A percentile compares a stretch with the other conserved stretches of the same genome.
phyloP scores from a whole-genome alignment of 1,284 basidiomycete species.

The Ceratobasidium sp. region DNA sequence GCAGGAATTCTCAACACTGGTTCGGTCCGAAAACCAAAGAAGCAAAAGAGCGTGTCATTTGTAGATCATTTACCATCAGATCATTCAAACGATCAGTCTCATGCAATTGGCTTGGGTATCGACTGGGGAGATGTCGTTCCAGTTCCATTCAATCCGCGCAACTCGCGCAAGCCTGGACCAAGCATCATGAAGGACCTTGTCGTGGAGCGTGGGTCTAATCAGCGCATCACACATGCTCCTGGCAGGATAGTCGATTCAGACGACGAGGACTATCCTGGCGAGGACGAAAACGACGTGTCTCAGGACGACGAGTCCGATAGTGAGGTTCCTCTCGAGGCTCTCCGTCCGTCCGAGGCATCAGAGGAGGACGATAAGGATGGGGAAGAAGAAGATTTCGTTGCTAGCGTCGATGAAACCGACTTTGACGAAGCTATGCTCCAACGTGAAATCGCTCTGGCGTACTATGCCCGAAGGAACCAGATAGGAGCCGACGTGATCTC shows the following conservation, averaged over 20 bases:
- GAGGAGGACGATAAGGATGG: constrained; percentile 55
- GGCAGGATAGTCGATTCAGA: constrained; percentile 14
- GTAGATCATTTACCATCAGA: constrained; percentile 54
- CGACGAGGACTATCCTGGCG: constrained; percentile 7
- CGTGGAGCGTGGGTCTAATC: constrained; percentile 43
- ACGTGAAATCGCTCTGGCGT: constrained; percentile 74
- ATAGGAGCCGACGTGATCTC: constrained; percentile 60
- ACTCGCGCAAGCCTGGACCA: constrained; percentile 52
- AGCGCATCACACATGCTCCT: neutral
- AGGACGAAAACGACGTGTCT: neutral
- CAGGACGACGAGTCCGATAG: constrained; percentile 55
- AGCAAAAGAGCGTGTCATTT: constrained; percentile 72
- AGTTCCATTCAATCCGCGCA: constrained; percentile 57
- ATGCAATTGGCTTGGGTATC: neutral
- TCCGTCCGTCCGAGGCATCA: constrained; percentile 52
- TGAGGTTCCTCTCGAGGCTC: constrained; percentile 46
- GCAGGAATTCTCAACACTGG: neutral
- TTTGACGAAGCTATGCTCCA: constrained; percentile 69
- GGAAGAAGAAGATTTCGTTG: neutral
- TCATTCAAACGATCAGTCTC: neutral
- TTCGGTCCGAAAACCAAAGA: constrained; percentile 43
- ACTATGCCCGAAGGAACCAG: constrained; percentile 64
- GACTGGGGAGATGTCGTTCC: constrained; percentile 65
- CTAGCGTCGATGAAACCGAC: constrained; percentile 49
- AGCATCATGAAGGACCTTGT: constrained; percentile 51